Evolutionary conservation across 495 filamentous ascomycete species (phyloP), one percentile per base, ranked within the genome.

Genomic region (Letharia lupina): DNA sequence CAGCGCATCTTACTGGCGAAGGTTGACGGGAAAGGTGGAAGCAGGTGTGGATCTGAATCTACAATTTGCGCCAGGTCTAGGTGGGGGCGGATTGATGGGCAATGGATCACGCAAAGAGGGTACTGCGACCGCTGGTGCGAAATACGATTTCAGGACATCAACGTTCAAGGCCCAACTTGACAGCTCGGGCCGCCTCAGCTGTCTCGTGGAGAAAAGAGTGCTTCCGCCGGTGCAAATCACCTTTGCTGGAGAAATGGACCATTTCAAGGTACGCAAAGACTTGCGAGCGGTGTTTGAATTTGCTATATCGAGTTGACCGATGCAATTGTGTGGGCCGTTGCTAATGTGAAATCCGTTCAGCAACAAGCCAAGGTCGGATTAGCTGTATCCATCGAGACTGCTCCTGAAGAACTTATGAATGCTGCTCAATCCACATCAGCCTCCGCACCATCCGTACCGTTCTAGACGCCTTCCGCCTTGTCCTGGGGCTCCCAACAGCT

Each of bases 201-300:
- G 90, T 73, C 81, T 96, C 70, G 81, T 98, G 66, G 95, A 99
- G 83, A 98, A 96, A 86, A 85, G 91, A 71, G 87, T 99, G 73
- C 90, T 92, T 31, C 89, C 91, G 70, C 87, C 91, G 58, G 90
- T 99, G 65, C 86, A 84, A 70, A 83, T 99, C 76, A 93, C 92
- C 47, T 97, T 99, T 77, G 89, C 93, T 54, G 94, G 92, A 70
- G 95, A 99, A 76, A 92, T 99, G 73, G 95, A 99, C 78, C 95
- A 98, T 77, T 82, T 84, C 69, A 94, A 94, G 84, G 94, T 98
- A 84, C 77, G 54, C 31, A 10, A 13, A 52, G 1, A 15, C 48
- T 31, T 4, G 52, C 8, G 52, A 13, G 18, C 52, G 13, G 28
- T 6, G 16, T 57, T 37, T 10, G 28, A 33, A 3, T 57, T 28